phyloP scores from a whole-genome alignment of 2,329 filamentous ascomycete species.

The Botrytis galanthina region DNA sequence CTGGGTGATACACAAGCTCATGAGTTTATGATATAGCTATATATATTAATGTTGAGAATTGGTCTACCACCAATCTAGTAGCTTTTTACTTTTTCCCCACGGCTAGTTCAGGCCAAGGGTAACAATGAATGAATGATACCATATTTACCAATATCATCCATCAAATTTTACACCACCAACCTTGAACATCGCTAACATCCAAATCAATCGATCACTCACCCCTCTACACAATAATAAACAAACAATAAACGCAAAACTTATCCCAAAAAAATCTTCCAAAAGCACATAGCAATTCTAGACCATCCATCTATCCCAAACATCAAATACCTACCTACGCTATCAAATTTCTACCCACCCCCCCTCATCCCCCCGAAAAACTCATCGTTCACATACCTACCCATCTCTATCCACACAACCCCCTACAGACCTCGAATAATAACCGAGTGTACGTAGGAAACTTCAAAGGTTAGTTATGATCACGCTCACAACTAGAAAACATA shows the following conservation, averaged over 20 bases:
- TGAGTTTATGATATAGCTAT: not conserved
- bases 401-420: not conserved
- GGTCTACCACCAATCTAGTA: not conserved
- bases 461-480: not conserved
- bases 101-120: not conserved
- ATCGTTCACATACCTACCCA: accelerated
- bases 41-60: not conserved
- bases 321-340: not conserved
- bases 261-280: not conserved
- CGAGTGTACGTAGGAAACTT: not conserved
- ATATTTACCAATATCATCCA: not conserved
- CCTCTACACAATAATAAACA: not conserved
- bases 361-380: accelerated
- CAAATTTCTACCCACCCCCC: not conserved
- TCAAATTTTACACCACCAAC: not conserved
- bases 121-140: not conserved
- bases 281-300: not conserved
- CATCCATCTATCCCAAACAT: not conserved
- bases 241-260: not conserved
- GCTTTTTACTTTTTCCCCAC: not conserved
- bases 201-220: not conserved
- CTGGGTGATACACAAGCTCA: not conserved
- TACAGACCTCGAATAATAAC: not conserved
- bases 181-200: not conserved
- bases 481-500: not conserved